These are phyloP conservation scores for Cordyceps fumosorosea DNA, from an alignment of 2,329 filamentous ascomycete genomes.

Conservation along the genomic window DNA sequence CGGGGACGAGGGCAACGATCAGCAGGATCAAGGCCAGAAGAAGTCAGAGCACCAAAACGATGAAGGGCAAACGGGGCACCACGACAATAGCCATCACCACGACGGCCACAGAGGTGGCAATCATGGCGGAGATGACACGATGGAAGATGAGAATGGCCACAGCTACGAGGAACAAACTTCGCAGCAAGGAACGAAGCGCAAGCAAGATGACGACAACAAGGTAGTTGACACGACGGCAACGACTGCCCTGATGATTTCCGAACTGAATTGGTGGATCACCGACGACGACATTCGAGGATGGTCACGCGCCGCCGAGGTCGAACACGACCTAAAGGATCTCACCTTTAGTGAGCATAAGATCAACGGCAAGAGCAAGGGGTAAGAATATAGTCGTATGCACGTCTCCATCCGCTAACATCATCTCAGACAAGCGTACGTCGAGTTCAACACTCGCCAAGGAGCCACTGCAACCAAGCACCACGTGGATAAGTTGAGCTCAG, in stretches of 20 bases:
- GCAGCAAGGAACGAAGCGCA: conserved; percentile 51
- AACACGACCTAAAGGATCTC: conserved; percentile 82
- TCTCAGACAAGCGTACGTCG: conserved; percentile 67
- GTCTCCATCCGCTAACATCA: conserved; percentile 13
- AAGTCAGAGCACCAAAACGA: conserved; percentile 20
- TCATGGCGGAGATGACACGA: conserved; percentile 28
- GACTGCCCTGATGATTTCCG: conserved; percentile 75
- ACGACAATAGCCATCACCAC: conserved; percentile 28
- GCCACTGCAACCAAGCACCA: conserved; percentile 78
- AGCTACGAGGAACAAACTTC: conserved; percentile 29
- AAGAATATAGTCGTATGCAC: conserved; percentile 26
- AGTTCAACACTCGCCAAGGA: conserved; percentile 76
- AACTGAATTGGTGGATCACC: conserved; percentile 93
- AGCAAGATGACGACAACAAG: conserved; percentile 45
- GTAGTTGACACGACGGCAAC: conserved; percentile 55
- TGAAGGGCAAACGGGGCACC: conserved; percentile 9
- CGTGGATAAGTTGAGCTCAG: conserved; percentile 58
- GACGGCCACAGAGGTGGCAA: conserved; percentile 35
- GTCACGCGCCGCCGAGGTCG: conserved; percentile 70
- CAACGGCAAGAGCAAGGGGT: conserved; percentile 98
- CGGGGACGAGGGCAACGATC: conserved; percentile 49
- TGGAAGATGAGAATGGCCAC: conserved; percentile 32
- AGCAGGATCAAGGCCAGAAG: conserved; percentile 26
- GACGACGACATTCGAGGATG: conserved; percentile 92
- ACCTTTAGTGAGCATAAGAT: conserved; percentile 99